Evolutionary conservation across 768 basidiomycete genomes (phyloP).

Genomic region (Rhizopogon rudus): DNA sequence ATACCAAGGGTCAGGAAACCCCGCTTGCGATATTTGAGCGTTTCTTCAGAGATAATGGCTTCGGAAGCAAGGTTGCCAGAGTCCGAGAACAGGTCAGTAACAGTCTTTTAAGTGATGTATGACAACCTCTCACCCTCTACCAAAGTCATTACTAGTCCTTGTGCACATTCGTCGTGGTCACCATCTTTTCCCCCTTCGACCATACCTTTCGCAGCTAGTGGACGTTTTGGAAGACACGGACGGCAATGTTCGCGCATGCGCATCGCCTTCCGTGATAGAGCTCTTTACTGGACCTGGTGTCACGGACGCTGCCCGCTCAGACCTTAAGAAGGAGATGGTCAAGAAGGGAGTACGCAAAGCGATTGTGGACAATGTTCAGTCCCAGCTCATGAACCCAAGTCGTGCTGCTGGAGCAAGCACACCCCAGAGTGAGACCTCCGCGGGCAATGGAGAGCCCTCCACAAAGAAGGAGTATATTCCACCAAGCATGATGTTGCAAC

Average conservation of each 20-base stretch:
- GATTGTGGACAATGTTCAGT: conserved; percentile 76
- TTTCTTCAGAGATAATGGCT: conserved; percentile 63
- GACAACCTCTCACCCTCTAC: conserved; percentile 2
- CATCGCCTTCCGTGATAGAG: conserved; percentile 73
- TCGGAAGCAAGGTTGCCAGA: conserved; percentile 81
- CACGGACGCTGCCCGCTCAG: conserved; percentile 82
- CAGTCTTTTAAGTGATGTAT: neutral
- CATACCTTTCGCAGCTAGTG: conserved; percentile 77
- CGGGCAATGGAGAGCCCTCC: conserved; percentile 40
- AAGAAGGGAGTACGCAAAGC: conserved; percentile 85
- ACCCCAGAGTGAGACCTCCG: conserved; percentile 54
- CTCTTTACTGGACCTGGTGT: conserved; percentile 83
- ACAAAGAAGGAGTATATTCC: conserved; percentile 60
- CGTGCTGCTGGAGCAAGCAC: conserved; percentile 37
- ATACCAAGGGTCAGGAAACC: conserved; percentile 62
- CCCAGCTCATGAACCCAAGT: conserved; percentile 49
- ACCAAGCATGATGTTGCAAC: conserved; percentile 63
- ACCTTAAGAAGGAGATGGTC: conserved; percentile 87
- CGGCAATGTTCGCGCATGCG: conserved; percentile 81
- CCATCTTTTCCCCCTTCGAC: conserved; percentile 72
- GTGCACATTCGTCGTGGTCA: conserved; percentile 70
- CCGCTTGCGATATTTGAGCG: conserved; percentile 69
- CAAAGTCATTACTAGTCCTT: conserved; percentile 57
- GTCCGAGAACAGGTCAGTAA: conserved; percentile 79
- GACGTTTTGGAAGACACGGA: conserved; percentile 89